Evolutionary conservation across 2,329 filamentous ascomycete species (phyloP), one percentile per base, ranked within the genome.

Genomic region (Anthostomella pinea): DNA sequence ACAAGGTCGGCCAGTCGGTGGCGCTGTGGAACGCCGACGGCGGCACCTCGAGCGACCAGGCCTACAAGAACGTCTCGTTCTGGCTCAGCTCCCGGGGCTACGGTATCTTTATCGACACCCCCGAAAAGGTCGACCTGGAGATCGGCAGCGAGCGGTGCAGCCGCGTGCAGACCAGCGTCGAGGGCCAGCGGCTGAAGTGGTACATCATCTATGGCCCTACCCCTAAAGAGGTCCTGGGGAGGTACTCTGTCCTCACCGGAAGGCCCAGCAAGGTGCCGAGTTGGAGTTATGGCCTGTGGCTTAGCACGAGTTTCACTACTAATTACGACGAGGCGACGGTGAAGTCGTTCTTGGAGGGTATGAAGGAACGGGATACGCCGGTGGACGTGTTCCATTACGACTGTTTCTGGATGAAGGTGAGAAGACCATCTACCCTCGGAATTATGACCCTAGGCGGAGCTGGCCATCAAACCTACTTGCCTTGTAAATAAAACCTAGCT

Each of bases 221-320:
- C 0, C 84, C 84, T 0, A 87, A 86, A 60, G 83, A 88, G 30
- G 77, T 89, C 2, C 64, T 89, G 11, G 69, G 70, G 23, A 74
- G 76, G 45, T 89, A 88, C 57, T 77, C 81, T 0, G 65, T 73
- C 15, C 67, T 89, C 22, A 87, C 83, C 0, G 85, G 85, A 2
- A 72, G 72, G 30, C 75, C 85, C 0, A 74, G 71, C 22, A 72
- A 72, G 37, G 75, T 86, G 2, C 85, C 85, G 1, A 73, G 75
- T 18, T 89, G 85, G 85, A 86, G 81, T 45, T 88, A 81, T 45
- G 84, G 84, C 2, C 69, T 88, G 7, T 88, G 84, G 84, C 69
- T 89, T 14, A 87, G 79, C 37, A 90, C 85, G 10, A 83, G 78
- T 43, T 87, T 87, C 62, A 86, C 82, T 2, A 87, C 83, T 3